A percentile compares a stretch with the other conserved stretches of the same genome.
These are phyloP conservation scores for Oryza officinalis DNA, from an alignment of 176 grass and related monocot genomes.

Conservation along the genomic window DNA sequence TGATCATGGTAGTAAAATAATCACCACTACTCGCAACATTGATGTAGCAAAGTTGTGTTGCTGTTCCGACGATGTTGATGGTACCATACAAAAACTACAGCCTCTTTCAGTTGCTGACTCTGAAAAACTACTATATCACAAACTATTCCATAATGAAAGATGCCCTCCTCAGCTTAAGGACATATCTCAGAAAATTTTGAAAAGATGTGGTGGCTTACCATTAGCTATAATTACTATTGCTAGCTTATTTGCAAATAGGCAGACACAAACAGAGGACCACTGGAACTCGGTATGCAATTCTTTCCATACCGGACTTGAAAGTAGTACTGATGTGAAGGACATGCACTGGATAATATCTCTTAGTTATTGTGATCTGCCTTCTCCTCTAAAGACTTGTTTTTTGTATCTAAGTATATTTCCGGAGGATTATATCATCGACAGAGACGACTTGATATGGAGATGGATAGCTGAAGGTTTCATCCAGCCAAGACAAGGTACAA, in stretches of 20 bases:
- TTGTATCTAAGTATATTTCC: neutral
- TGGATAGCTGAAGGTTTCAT: slow-evolving; percentile 20
- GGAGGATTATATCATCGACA: neutral
- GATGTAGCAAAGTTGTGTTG: no score
- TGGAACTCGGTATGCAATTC: neutral
- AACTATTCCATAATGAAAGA: no score
- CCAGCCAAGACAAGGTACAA: neutral
- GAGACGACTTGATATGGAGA: slow-evolving; percentile 1
- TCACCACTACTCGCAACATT: no score
- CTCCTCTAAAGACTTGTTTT: no score
- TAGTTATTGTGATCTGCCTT: neutral
- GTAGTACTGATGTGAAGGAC: neutral
- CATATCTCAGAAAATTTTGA: neutral
- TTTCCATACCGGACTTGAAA: neutral
- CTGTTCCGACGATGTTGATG: no score
- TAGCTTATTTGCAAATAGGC: neutral
- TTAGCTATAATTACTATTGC: neutral
- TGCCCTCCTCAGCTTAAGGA: neutral
- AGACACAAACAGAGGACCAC: neutral
- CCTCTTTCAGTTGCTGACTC: no score
- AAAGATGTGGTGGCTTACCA: neutral
- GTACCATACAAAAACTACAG: no score
- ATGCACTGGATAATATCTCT: no score
- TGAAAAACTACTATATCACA: no score
- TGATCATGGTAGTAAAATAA: no score